These are phyloP conservation scores for Pichia terricola DNA, from an alignment of 1,139 yeast genomes.

Conservation along the genomic window DNA sequence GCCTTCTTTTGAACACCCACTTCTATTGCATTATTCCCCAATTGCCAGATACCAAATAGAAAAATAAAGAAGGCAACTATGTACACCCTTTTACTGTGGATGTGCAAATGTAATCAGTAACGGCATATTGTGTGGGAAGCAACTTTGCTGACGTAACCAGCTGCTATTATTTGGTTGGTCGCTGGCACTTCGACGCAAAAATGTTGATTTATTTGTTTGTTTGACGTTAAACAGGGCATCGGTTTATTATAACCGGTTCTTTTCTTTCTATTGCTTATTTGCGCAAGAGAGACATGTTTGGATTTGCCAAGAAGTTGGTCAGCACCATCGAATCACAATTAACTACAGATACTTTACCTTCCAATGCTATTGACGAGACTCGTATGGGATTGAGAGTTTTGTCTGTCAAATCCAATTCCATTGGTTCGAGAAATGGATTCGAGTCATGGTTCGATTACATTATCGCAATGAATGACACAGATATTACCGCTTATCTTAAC, in stretches of 20 bases:
- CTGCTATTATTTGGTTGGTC: too few relatives aligned
- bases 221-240: too few relatives aligned
- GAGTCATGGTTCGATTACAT: slow-evolving; percentile 86
- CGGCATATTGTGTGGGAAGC: too few relatives aligned
- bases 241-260: background rate
- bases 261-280: background rate
- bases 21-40: too few relatives aligned
- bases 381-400: slow-evolving; percentile 48
- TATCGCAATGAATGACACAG: slow-evolving; percentile 67
- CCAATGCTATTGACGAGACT: slow-evolving; percentile 9
- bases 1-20: too few relatives aligned
- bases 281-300: slow-evolving; percentile 45
- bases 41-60: too few relatives aligned
- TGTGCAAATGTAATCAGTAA: too few relatives aligned
- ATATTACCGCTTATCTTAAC: slow-evolving; percentile 27
- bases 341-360: slow-evolving; percentile 11
- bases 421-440: slow-evolving; percentile 40
- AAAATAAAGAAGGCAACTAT: too few relatives aligned
- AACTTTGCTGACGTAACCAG: too few relatives aligned
- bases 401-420: slow-evolving; percentile 35
- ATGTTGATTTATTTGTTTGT: too few relatives aligned
- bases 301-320: slow-evolving; percentile 79
- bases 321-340: slow-evolving; percentile 51
- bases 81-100: too few relatives aligned
- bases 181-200: too few relatives aligned